Percentiles rank a stretch among this genome's conserved stretches.
These are phyloP conservation scores for Leishmania amazonensis DNA, from an alignment of 208 protist genomes.

Conservation along the genomic window DNA sequence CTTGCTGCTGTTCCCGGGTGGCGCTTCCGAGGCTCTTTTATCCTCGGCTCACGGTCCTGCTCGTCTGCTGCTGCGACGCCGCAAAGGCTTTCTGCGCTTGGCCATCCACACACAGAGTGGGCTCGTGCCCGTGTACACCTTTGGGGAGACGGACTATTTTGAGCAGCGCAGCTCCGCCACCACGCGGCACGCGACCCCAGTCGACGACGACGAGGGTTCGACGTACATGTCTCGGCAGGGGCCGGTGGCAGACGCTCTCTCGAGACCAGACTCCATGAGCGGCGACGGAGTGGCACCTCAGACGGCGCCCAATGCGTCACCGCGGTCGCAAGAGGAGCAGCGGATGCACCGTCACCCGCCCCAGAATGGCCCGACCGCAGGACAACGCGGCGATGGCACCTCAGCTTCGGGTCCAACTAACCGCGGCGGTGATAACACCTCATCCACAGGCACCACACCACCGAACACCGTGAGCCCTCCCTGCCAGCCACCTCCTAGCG, in stretches of 20 bases:
- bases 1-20: constrained; percentile 54
- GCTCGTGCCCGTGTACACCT: constrained; percentile 58
- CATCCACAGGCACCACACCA: background rate
- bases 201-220: constrained; percentile 31
- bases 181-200: constrained; percentile 18
- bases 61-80: constrained; percentile 44
- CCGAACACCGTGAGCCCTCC: background rate
- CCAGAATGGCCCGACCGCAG: background rate
- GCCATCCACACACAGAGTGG: constrained; percentile 39
- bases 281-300: background rate
- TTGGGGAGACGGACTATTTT: constrained; percentile 63
- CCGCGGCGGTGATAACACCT: background rate
- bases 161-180: constrained; percentile 32
- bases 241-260: background rate
- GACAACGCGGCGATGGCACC: background rate
- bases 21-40: constrained; percentile 58
- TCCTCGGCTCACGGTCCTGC: constrained; percentile 32
- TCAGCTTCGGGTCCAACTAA: background rate
- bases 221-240: constrained; percentile 6
- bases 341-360: background rate
- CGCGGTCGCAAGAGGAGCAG: background rate
- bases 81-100: constrained; percentile 58
- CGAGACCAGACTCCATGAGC: background rate
- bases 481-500: background rate
- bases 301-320: background rate